These are phyloP conservation scores for Pilobolus umbonatus DNA, from an alignment of 192 early-diverging fungal species.

Conservation along the genomic window DNA sequence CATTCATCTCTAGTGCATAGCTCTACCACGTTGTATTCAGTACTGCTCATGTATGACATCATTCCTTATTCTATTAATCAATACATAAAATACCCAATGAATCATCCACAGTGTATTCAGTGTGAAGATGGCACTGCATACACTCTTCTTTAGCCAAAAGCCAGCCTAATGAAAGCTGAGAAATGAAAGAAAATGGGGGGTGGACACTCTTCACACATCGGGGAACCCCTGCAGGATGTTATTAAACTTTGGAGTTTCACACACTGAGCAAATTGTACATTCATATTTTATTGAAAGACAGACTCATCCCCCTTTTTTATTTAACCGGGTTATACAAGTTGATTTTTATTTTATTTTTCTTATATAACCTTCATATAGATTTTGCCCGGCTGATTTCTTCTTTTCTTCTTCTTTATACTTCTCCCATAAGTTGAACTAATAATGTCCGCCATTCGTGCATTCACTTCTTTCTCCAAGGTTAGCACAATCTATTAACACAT, in stretches of 20 bases:
- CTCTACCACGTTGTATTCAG: background rate
- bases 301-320: background rate
- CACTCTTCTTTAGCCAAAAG: too few species aligned
- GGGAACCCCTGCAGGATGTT: too few species aligned
- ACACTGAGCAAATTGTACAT: background rate
- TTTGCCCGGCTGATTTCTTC: conserved; percentile 10
- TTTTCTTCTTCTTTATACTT: conserved; percentile 13
- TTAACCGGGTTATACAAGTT: background rate
- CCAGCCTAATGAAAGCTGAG: too few species aligned
- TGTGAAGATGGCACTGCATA: too few species aligned
- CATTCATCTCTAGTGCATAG: background rate
- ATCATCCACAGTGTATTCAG: too few species aligned
- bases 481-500: background rate
- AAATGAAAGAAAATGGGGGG: too few species aligned
- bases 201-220: too few species aligned
- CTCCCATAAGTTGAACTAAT: background rate
- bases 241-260: background rate
- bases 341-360: conserved; percentile 14
- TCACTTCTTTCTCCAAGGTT: conserved; percentile 24
- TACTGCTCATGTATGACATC: too few species aligned
- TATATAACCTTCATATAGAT: conserved; percentile 21
- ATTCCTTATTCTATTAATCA: too few species aligned
- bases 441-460: conserved; percentile 35
- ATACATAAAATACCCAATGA: too few species aligned
- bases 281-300: background rate